phyloP scores from a whole-genome alignment of 169 alveolate species.

The Eimeria maxima region DNA sequence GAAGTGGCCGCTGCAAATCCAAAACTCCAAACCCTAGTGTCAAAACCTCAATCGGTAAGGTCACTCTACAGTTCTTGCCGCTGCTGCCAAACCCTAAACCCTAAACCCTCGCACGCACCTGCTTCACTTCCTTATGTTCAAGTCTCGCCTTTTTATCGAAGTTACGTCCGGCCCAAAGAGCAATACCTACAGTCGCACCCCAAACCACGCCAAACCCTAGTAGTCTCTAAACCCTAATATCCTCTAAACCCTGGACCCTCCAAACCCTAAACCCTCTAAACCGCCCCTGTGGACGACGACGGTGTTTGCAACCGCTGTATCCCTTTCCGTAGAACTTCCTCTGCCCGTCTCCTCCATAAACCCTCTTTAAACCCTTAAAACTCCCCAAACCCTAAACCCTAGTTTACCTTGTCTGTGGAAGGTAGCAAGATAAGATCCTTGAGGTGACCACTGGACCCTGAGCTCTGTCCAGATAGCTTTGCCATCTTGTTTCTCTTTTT shows the following conservation, averaged over 20 bases:
- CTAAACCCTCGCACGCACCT: conserved; percentile 81
- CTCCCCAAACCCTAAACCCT: conserved; percentile 16
- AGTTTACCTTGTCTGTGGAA: conserved; percentile 92
- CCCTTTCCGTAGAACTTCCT: neutral
- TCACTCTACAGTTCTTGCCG: neutral
- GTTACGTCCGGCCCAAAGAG: conserved; percentile 93
- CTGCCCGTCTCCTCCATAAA: neutral
- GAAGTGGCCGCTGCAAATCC: neutral
- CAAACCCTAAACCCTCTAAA: neutral
- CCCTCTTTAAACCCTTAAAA: neutral
- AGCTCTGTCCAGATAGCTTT: conserved; percentile 93
- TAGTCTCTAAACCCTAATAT: neutral
- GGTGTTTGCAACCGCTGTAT: neutral
- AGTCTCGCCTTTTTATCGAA: conserved; percentile 92
- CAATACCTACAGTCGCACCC: conserved; percentile 86
- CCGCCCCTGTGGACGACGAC: neutral
- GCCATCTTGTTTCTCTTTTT: conserved; percentile 92
- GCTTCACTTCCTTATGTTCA: conserved; percentile 94
- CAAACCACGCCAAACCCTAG: neutral
- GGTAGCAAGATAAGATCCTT: conserved; percentile 94
- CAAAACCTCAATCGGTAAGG: neutral
- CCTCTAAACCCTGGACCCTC: conserved; percentile 8
- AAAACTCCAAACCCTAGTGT: neutral
- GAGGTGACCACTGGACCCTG: conserved; percentile 95
- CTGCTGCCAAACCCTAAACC: neutral